Evolutionary conservation across 225 moss, liverwort and hornwort genomes (phyloP).

Genomic region (Thuidium tamariscinum): DNA sequence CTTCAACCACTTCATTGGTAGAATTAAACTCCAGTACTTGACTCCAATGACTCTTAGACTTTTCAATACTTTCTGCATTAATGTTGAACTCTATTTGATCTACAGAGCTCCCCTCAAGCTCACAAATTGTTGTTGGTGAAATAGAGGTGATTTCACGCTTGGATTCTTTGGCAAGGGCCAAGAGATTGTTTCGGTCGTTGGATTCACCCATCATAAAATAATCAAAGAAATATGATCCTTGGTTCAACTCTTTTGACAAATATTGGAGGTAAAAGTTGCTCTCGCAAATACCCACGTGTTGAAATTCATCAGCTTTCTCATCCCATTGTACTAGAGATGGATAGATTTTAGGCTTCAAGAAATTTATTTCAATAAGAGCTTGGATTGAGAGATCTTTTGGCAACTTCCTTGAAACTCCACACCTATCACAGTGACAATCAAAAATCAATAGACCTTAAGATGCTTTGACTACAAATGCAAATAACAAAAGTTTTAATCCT

Average conservation of each 20-base stretch:
- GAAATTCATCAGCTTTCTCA: background rate
- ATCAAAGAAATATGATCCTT: background rate
- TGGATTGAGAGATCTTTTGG: background rate
- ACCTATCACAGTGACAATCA: background rate
- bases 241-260: too few species aligned
- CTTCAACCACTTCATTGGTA: background rate
- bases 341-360: background rate
- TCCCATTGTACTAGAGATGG: background rate
- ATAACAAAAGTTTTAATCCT: too few species aligned
- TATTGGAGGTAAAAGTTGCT: background rate
- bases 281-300: too few species aligned
- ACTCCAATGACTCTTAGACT: background rate
- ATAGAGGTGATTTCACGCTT: background rate
- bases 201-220: background rate
- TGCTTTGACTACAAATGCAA: background rate
- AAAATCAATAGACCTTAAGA: background rate
- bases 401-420: background rate
- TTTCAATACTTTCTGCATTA: background rate
- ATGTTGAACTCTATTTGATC: rapidly evolving
- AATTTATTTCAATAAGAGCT: background rate
- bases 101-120: background rate
- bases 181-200: rapidly evolving
- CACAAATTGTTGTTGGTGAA: background rate
- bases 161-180: background rate
- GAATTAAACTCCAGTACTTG: background rate